A percentile compares a stretch with the other conserved stretches of the same genome.
phyloP scores from a whole-genome alignment of 2,329 filamentous ascomycete genomes.

The Plectosphaerella plurivora region DNA sequence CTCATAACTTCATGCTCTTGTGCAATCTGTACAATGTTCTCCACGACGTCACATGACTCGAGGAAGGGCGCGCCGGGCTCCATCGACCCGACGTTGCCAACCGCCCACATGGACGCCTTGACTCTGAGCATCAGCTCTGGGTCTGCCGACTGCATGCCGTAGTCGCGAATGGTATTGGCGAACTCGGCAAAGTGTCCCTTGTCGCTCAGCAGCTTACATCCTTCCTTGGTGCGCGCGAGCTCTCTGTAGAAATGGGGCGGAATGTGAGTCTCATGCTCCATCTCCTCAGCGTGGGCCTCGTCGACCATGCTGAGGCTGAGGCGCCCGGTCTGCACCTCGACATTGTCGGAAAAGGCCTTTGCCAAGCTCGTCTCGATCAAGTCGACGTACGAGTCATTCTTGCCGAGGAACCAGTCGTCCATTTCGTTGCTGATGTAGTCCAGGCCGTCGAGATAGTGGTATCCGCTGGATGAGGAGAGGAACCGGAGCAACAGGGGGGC shows the following conservation, averaged over 20 bases:
- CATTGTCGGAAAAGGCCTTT: constrained; percentile 69
- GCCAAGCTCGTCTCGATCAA: constrained; percentile 95
- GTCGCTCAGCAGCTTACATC: constrained; percentile 81
- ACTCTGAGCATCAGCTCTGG: constrained; percentile 84
- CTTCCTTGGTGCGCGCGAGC: constrained; percentile 85
- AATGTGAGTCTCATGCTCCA: constrained; percentile 62
- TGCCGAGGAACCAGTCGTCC: constrained; percentile 97
- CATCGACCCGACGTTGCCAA: constrained; percentile 98
- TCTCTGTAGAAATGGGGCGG: constrained; percentile 99
- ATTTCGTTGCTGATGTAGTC: constrained; percentile 99
- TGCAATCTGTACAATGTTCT: constrained; percentile 82
- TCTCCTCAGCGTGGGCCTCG: constrained; percentile 50
- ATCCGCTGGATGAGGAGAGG: constrained; percentile 91
- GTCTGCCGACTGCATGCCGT: constrained; percentile 81
- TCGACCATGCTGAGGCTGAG: constrained; percentile 55
- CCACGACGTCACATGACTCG: constrained; percentile 83
- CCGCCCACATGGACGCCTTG: constrained; percentile 95
- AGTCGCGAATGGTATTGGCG: constrained; percentile 79
- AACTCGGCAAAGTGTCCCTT: constrained; percentile 98
- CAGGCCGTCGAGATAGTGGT: constrained; percentile 92
- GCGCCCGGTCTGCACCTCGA: constrained; percentile 52
- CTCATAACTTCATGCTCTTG: constrained; percentile 87
- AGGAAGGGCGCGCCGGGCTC: constrained; percentile 92
- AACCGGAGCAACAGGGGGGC: constrained; percentile 90
- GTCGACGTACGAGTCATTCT: constrained; percentile 93